Conservation (phyloP, 2,329 filamentous ascomycete genomes). For the Ambrosiella xylebori region DNA sequence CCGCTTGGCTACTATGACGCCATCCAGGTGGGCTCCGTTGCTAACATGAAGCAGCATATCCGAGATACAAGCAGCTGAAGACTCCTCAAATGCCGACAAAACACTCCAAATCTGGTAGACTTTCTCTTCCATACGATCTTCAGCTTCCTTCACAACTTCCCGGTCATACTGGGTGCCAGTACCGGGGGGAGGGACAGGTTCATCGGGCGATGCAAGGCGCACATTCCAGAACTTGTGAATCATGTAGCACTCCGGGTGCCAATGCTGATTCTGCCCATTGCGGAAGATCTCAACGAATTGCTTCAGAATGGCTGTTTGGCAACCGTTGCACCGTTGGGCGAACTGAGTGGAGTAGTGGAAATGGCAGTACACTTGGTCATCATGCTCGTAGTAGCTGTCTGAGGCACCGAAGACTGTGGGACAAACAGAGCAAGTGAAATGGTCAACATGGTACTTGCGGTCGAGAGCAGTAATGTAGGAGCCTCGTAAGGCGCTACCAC, state of each 20-base stretch:
- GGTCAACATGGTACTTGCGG: constrained; percentile 96
- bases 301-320: constrained; percentile 91
- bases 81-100: constrained; percentile 90
- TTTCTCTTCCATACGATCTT: constrained; percentile 93
- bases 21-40: constrained; percentile 91
- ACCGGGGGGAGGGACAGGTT: constrained; percentile 6
- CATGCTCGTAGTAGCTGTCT: constrained; percentile 98
- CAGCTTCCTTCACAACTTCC: constrained; percentile 61
- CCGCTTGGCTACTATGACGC: constrained; percentile 81
- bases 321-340: constrained; percentile 89
- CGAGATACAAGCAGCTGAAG: constrained; percentile 92
- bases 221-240: constrained; percentile 99
- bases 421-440: constrained; percentile 95
- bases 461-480: constrained; percentile 97
- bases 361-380: constrained; percentile 90
- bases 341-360: constrained; percentile 98
- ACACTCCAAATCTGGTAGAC: constrained; percentile 98
- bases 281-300: constrained; percentile 98
- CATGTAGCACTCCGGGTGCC: constrained; percentile 99
- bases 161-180: constrained; percentile 30
- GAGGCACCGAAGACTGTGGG: constrained; percentile 95
- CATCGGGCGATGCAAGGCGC: constrained; percentile 33
- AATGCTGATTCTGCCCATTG: constrained; percentile 95
- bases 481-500: constrained; percentile 78
- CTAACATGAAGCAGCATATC: constrained; percentile 98